phyloP scores from a whole-genome alignment of 805 yeast species.

The Sporopachydermia quercuum region DNA sequence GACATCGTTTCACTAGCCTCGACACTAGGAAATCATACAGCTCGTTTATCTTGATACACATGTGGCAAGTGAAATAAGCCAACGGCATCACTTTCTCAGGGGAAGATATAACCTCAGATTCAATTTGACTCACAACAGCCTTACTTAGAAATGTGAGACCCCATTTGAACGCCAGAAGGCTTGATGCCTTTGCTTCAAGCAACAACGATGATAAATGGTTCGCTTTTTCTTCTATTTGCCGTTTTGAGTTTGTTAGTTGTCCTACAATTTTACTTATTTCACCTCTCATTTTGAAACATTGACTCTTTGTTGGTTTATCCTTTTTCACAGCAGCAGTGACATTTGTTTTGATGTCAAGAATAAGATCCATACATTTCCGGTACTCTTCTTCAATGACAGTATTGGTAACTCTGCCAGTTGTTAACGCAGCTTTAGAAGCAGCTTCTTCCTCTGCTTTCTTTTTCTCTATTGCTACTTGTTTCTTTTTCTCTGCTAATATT shows the following conservation, averaged over 20 bases:
- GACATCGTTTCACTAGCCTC: constrained; percentile 83
- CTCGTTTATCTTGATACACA: constrained; percentile 36
- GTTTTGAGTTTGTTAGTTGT: constrained; percentile 61
- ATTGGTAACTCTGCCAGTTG: constrained; percentile 21
- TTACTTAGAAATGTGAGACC: constrained; percentile 72
- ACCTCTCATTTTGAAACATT: constrained; percentile 47
- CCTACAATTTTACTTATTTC: constrained; percentile 83
- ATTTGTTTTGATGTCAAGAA: constrained; percentile 40
- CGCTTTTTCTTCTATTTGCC: constrained; percentile 40
- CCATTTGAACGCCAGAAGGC: constrained; percentile 51
- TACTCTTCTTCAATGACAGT: constrained; percentile 27
- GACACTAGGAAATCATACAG: constrained; percentile 50
- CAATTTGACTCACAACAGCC: constrained; percentile 80
- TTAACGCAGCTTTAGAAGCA: constrained; percentile 12
- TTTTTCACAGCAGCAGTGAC: constrained; percentile 40
- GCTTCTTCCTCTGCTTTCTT: constrained; percentile 14
- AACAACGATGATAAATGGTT: constrained; percentile 37
- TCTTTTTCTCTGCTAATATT: constrained; percentile 15
- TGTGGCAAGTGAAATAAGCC: constrained; percentile 43
- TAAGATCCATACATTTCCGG: constrained; percentile 33
- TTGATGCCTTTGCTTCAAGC: constrained; percentile 25
- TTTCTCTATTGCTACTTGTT: constrained; percentile 15
- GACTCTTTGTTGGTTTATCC: constrained; percentile 38
- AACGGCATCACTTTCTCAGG: constrained; percentile 70
- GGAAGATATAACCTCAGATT: constrained; percentile 73